A percentile compares a stretch with the other conserved stretches of the same genome.
Evolutionary conservation across 371 early-diverging fungal species (phyloP).

Genomic region (Actinomucor elegans): DNA sequence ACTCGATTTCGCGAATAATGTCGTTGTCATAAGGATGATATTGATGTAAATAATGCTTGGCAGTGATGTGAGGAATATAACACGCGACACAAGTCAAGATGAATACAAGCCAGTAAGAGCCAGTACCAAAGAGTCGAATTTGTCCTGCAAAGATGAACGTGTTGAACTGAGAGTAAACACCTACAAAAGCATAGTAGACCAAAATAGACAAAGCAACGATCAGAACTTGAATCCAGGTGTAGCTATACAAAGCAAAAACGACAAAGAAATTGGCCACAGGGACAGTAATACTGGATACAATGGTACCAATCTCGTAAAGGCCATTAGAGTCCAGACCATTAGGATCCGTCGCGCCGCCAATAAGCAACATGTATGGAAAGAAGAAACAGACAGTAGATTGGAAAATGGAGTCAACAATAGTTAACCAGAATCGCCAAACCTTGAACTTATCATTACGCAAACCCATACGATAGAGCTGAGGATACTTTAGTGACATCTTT

Average conservation of each 20-base stretch:
- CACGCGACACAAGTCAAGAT: conserved; percentile 49
- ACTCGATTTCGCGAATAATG: conserved; percentile 60
- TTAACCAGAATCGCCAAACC: conserved; percentile 81
- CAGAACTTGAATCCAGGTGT: conserved; percentile 72
- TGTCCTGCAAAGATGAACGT: conserved; percentile 44
- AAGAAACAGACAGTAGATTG: conserved; percentile 89
- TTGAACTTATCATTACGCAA: conserved; percentile 84
- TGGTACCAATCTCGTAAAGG: conserved; percentile 75
- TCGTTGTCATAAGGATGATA: conserved; percentile 66
- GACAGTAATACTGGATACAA: conserved; percentile 75
- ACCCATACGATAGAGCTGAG: conserved; percentile 87
- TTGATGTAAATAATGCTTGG: conserved; percentile 45
- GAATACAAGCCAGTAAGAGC: conserved; percentile 53
- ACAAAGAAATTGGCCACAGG: conserved; percentile 84
- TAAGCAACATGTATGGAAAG: conserved; percentile 60
- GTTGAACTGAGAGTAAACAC: conserved; percentile 48
- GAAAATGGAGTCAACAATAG: conserved; percentile 81
- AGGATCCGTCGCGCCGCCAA: conserved; percentile 47
- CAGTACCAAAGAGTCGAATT: conserved; percentile 46
- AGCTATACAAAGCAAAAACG: conserved; percentile 70
- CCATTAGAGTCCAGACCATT: conserved; percentile 64
- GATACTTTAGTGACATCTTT: conserved; percentile 69
- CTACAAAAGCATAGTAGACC: conserved; percentile 49
- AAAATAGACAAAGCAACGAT: conserved; percentile 59
- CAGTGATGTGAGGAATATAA: conserved; percentile 52